Conservation (phyloP, 2,329 filamentous ascomycete genomes). For the Colletotrichum australisinense region DNA sequence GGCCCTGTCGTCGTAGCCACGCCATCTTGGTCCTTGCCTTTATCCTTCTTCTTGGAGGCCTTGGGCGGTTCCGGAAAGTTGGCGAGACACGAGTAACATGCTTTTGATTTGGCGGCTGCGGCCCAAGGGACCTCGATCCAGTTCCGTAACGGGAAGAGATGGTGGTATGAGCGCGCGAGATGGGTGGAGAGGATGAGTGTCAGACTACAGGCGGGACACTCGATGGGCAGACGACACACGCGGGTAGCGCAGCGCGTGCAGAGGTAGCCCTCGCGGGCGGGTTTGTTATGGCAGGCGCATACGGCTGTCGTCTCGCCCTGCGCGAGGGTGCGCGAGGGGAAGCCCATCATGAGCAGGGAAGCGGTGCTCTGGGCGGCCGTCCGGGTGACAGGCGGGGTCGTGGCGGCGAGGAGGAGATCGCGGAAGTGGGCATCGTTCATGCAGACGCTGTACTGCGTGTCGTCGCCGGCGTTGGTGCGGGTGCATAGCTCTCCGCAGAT, state of each 20-base stretch:
- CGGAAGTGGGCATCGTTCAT: constrained; percentile 82
- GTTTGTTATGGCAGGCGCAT: constrained; percentile 90
- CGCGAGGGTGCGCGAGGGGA: constrained; percentile 87
- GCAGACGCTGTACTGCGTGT: constrained; percentile 82
- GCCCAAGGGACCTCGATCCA: constrained; percentile 93
- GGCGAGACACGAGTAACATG: constrained; percentile 83
- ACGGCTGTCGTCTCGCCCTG: constrained; percentile 74
- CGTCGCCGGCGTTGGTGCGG: constrained; percentile 87
- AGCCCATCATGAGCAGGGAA: constrained; percentile 95
- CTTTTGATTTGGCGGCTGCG: constrained; percentile 68
- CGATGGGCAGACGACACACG: constrained; percentile 89
- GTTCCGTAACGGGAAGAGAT: constrained; percentile 89
- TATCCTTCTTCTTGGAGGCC: constrained; percentile 38
- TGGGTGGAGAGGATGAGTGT: constrained; percentile 96
- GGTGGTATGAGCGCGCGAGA: constrained; percentile 91
- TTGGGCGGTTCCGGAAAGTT: constrained; percentile 70
- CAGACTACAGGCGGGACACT: constrained; percentile 90
- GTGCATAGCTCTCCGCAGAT: constrained; percentile 91
- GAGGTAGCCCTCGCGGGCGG: constrained; percentile 85
- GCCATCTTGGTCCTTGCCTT: constrained; percentile 31
- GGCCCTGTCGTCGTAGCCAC: constrained; percentile 30
- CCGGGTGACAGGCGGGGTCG: constrained; percentile 88
- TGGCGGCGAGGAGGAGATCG: constrained; percentile 88
- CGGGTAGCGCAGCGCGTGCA: constrained; percentile 91
- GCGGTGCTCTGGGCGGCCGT: constrained; percentile 68